These are phyloP conservation scores for Colletotrichum sp. DNA, from an alignment of 2,329 filamentous ascomycete species.

Conservation along the genomic window DNA sequence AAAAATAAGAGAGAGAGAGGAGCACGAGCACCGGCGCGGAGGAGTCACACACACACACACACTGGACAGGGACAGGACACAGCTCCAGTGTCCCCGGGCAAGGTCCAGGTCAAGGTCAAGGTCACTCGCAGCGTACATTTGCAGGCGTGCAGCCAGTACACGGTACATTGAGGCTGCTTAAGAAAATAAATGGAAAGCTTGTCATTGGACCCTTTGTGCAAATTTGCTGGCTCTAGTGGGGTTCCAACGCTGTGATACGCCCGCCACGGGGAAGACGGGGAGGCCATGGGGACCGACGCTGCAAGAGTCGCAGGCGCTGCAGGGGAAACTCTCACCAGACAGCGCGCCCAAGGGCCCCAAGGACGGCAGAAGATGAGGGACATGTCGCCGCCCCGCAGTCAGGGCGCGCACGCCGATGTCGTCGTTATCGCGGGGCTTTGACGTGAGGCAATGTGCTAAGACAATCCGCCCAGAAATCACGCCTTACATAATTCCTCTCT, in stretches of 20 bases:
- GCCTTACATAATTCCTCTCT: neutral
- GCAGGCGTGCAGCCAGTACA: neutral
- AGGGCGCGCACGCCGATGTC: slow-evolving; percentile 16
- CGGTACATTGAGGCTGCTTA: neutral
- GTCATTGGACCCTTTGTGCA: slow-evolving; percentile 20
- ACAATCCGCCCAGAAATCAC: neutral
- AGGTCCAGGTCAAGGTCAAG: neutral
- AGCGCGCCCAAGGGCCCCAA: neutral
- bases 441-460: neutral
- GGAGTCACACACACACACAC: slow-evolving; percentile 7
- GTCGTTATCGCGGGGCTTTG: slow-evolving; percentile 17
- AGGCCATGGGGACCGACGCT: neutral
- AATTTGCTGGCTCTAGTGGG: slow-evolving; percentile 3
- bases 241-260: slow-evolving; percentile 1
- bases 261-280: neutral
- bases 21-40: neutral
- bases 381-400: neutral
- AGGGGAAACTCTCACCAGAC: slow-evolving; percentile 9
- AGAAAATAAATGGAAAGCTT: slow-evolving; percentile 17
- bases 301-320: neutral
- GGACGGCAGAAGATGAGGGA: neutral
- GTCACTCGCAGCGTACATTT: neutral
- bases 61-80: neutral
- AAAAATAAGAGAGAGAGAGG: slow-evolving; percentile 1
- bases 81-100: neutral